phyloP scores from a whole-genome alignment of 331 rosid species.

The Arachis monticola region DNA sequence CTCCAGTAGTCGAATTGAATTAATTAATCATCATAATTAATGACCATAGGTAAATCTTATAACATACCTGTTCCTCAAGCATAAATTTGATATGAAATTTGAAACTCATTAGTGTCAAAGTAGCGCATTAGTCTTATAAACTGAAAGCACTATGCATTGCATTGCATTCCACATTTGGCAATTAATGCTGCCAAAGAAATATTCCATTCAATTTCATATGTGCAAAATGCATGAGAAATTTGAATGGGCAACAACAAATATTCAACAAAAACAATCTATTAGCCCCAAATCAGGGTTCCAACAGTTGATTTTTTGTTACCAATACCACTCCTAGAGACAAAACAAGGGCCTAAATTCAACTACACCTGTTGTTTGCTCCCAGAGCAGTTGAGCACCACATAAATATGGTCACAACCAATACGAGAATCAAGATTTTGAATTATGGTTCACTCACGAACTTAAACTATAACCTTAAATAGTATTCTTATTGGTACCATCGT shows the following conservation, averaged over 20 bases:
- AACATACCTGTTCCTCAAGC: neutral
- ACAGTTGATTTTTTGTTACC: conserved; percentile 24
- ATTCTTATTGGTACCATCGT: too few species aligned
- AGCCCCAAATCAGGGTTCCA: conserved; percentile 23
- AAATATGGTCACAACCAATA: too few species aligned
- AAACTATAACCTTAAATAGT: too few species aligned
- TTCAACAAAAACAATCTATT: conserved; percentile 20
- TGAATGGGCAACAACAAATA: conserved; percentile 1
- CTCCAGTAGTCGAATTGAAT: too few species aligned
- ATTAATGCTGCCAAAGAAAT: conserved; percentile 11
- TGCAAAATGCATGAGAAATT: conserved; percentile 23
- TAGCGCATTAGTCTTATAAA: too few species aligned
- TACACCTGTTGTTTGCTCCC: conserved; percentile 2
- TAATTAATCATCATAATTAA: neutral
- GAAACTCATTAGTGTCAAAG: too few species aligned
- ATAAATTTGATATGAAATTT: neutral
- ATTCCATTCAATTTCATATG: conserved; percentile 10
- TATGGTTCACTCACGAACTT: too few species aligned
- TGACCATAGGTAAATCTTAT: neutral
- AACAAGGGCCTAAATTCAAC: conserved; percentile 33
- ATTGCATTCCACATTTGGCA: neutral
- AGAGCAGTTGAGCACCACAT: too few species aligned
- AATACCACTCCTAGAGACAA: conserved; percentile 24
- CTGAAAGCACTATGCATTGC: too few species aligned
- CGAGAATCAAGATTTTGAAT: too few species aligned